Evolutionary conservation across 2,329 filamentous ascomycete species (phyloP).

Genomic region (Exophiala sideris): DNA sequence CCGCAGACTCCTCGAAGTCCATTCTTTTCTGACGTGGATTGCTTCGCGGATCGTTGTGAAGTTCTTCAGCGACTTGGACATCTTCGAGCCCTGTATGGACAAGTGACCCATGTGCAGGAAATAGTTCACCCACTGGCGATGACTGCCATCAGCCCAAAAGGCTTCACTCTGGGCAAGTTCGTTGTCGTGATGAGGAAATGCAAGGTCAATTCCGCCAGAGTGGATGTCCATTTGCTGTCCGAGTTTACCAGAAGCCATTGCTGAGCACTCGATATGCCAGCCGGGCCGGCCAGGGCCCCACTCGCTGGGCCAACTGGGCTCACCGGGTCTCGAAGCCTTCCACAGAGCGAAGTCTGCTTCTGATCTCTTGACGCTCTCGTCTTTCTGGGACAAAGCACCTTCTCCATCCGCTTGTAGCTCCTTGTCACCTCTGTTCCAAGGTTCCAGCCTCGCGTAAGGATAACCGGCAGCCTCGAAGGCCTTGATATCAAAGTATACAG

Average conservation of each 20-base stretch:
- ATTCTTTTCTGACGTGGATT: conserved; percentile 59
- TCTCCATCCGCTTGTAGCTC: conserved; percentile 84
- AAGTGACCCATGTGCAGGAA: conserved; percentile 95
- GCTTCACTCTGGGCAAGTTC: conserved; percentile 87
- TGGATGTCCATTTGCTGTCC: conserved; percentile 87
- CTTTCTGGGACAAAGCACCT: conserved; percentile 65
- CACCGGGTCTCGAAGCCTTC: conserved; percentile 88
- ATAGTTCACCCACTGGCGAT: conserved; percentile 84
- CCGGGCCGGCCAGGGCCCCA: conserved; percentile 88
- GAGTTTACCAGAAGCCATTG: conserved; percentile 88
- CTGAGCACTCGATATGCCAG: conserved; percentile 97
- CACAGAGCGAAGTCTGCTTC: conserved; percentile 86
- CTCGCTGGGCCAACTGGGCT: conserved; percentile 82
- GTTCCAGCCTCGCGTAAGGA: conserved; percentile 78
- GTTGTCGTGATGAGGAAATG: conserved; percentile 90
- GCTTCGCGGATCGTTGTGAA: conserved; percentile 91
- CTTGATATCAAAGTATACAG: conserved; percentile 89
- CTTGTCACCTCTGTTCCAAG: conserved; percentile 80
- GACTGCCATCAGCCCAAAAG: conserved; percentile 59
- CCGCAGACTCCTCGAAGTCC: conserved; percentile 74
- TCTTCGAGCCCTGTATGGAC: conserved; percentile 84
- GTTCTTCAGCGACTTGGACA: conserved; percentile 95
- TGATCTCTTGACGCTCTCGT: conserved; percentile 63
- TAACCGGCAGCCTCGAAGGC: conserved; percentile 83
- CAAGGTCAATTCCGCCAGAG: conserved; percentile 85